phyloP scores from a whole-genome alignment of 495 filamentous ascomycete genomes.

The Talaromyces ruber region DNA sequence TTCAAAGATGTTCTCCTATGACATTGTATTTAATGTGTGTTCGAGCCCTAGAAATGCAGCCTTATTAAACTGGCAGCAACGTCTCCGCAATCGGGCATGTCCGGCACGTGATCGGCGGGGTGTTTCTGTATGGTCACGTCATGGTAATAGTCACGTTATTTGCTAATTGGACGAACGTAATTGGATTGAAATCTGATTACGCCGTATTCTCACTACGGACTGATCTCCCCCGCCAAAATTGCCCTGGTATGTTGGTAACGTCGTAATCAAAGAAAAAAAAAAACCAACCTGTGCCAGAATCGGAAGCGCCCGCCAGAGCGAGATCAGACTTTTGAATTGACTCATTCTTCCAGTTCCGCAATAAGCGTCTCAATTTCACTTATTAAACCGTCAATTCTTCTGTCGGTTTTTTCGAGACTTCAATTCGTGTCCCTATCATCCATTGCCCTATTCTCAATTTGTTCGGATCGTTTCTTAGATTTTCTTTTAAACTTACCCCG shows the following conservation, averaged over 20 bases:
- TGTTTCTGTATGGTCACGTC: not conserved
- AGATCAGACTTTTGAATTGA: not conserved
- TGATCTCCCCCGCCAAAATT: conserved; percentile 10
- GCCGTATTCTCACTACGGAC: not conserved
- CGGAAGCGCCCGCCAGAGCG: conserved; percentile 5
- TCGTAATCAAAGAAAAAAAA: not conserved
- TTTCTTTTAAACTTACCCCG: conserved; percentile 13
- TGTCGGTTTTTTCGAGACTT: not conserved
- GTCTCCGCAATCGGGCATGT: not conserved
- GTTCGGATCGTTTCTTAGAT: conserved; percentile 13
- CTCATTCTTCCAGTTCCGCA: not conserved
- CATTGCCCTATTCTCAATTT: conserved; percentile 6
- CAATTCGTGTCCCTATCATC: not conserved
- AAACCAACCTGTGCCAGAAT: conserved; percentile 10
- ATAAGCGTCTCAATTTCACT: not conserved
- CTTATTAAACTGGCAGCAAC: not conserved
- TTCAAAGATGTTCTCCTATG: too few relatives aligned
- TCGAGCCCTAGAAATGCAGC: not conserved
- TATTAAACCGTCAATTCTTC: not conserved
- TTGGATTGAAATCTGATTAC: not conserved
- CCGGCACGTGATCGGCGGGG: not conserved
- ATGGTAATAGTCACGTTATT: not conserved
- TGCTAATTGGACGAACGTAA: not conserved
- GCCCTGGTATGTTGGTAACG: not conserved
- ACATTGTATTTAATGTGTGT: not conserved